These are phyloP conservation scores for Tetradesmus obliquus DNA, from an alignment of 139 green algal species.

Conservation along the genomic window DNA sequence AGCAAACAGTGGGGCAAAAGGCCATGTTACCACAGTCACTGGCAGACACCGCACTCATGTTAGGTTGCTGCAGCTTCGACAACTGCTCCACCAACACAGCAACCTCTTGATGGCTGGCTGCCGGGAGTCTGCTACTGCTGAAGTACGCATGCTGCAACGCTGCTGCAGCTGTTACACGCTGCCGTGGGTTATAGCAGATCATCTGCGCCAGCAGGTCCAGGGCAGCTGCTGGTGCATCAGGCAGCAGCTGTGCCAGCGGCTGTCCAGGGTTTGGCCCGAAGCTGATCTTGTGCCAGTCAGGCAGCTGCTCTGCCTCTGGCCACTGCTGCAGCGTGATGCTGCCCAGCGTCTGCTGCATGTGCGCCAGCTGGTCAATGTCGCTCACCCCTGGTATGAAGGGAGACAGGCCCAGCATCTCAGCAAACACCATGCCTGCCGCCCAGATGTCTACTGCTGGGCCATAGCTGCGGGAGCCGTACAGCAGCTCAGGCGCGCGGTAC, in stretches of 20 bases:
- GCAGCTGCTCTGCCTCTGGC: conserved; percentile 28
- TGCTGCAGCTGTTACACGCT: conserved; percentile 55
- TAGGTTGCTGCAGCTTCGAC: neutral
- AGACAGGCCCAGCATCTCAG: conserved; percentile 74
- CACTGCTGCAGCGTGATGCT: conserved; percentile 45
- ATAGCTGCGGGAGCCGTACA: conserved; percentile 88
- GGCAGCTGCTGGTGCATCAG: conserved; percentile 7
- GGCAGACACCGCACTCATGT: neutral
- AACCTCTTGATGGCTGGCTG: neutral
- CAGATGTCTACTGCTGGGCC: conserved; percentile 86
- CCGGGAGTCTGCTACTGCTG: neutral
- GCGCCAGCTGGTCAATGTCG: conserved; percentile 60
- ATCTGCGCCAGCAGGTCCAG: conserved; percentile 50
- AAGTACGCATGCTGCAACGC: conserved; percentile 85
- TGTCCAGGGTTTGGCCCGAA: neutral
- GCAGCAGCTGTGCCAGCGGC: neutral
- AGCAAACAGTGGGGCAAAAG: neutral
- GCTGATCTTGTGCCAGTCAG: conserved; percentile 27
- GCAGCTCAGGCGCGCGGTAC: conserved; percentile 93
- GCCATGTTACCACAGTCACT: neutral
- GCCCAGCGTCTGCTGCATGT: conserved; percentile 48
- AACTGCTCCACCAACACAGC: neutral
- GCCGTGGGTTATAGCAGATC: conserved; percentile 32
- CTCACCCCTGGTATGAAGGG: conserved; percentile 75
- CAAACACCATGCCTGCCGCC: conserved; percentile 73